These are phyloP conservation scores for Drosera spatulata DNA, from an alignment of 179 eudicot genomes.

Conservation along the genomic window DNA sequence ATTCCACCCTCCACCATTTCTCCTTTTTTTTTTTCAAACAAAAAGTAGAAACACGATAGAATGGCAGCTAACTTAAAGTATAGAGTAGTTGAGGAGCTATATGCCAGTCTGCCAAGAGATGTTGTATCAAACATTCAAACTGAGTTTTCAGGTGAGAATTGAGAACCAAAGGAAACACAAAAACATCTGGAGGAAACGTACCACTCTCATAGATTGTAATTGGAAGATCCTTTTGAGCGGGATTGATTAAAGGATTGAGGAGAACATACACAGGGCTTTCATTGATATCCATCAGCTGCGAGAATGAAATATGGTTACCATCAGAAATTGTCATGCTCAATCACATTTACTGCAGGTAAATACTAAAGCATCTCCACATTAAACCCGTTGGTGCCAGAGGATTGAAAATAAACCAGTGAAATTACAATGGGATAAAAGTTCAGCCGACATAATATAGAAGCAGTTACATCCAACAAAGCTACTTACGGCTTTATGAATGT, in stretches of 20 bases:
- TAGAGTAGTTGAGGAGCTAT: too few relatives aligned
- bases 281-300: slow-evolving; percentile 95
- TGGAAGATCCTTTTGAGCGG: slow-evolving; percentile 93
- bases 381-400: too few relatives aligned
- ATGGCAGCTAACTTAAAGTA: too few relatives aligned
- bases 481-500: slow-evolving; percentile 85
- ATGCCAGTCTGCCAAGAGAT: too few relatives aligned
- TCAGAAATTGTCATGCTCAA: neutral
- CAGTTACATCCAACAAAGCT: too few relatives aligned
- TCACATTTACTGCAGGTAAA: neutral
- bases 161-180: neutral
- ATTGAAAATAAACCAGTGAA: too few relatives aligned
- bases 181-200: slow-evolving; percentile 15
- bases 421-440: too few relatives aligned
- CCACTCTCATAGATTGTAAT: slow-evolving; percentile 88
- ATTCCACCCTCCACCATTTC: too few relatives aligned
- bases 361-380: neutral
- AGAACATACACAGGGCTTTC: slow-evolving; percentile 92
- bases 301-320: slow-evolving; percentile 7
- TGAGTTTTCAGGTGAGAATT: neutral
- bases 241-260: slow-evolving; percentile 89
- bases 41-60: too few relatives aligned
- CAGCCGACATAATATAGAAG: too few relatives aligned
- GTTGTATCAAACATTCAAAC: neutral
- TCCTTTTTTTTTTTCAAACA: too few relatives aligned